Evolutionary conservation across 768 basidiomycete species (phyloP).

Genomic region (Cantharellus cinnabarinus): DNA sequence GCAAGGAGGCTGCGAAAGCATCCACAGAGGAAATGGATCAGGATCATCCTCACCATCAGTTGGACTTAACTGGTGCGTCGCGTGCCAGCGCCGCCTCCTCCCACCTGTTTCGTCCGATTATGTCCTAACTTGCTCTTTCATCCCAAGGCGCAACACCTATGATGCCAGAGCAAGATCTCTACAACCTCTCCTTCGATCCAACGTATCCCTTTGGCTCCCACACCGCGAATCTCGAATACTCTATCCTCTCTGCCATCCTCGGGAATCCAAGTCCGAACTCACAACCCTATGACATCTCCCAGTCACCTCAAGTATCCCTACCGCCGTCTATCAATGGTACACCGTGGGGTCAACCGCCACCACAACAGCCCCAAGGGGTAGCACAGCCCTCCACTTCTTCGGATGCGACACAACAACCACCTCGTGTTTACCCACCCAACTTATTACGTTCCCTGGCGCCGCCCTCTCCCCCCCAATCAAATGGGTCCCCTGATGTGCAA

Average conservation of each 20-base stretch:
- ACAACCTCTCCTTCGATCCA: constrained; percentile 40
- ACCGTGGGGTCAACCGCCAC: too few relatives aligned
- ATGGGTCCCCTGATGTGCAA: not conserved
- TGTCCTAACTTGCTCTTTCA: constrained; percentile 13
- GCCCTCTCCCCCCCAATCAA: not conserved
- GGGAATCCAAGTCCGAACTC: constrained; percentile 30
- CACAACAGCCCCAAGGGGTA: not conserved
- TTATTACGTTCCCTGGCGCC: not conserved
- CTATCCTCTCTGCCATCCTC: constrained; percentile 79
- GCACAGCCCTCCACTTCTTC: not conserved
- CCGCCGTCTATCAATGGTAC: too few relatives aligned
- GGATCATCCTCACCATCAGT: not conserved
- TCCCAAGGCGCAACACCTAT: constrained; percentile 22
- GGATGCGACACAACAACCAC: not conserved
- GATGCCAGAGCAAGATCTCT: constrained; percentile 21
- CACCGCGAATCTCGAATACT: constrained; percentile 86
- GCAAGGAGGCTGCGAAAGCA: too few relatives aligned
- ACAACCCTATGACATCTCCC: not conserved
- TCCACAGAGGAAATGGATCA: too few relatives aligned
- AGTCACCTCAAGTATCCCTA: too few relatives aligned
- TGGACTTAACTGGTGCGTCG: constrained; percentile 1
- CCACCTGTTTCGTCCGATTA: not conserved
- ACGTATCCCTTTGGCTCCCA: constrained; percentile 59
- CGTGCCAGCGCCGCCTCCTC: not conserved
- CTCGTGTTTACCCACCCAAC: too few relatives aligned